A percentile compares a stretch with the other conserved stretches of the same genome.
Evolutionary conservation across 2,329 filamentous ascomycete genomes (phyloP).

Genomic region (Macrophomina pseudophaseolina): DNA sequence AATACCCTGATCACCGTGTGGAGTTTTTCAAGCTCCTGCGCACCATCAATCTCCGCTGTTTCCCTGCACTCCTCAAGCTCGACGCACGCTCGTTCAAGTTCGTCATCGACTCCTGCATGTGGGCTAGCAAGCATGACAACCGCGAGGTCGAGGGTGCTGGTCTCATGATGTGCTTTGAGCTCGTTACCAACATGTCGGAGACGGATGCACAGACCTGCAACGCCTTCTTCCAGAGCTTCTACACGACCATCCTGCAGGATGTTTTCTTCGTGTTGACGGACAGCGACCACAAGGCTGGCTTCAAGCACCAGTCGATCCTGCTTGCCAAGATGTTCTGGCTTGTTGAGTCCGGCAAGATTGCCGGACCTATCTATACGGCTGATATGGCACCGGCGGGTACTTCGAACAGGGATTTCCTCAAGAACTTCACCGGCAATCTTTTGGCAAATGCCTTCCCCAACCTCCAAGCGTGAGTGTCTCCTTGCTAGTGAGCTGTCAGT

Average conservation of each 20-base stretch:
- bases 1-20: conserved; percentile 98
- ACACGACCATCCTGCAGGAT: conserved; percentile 92
- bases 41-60: conserved; percentile 96
- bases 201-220: conserved; percentile 85
- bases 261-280: conserved; percentile 98
- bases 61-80: conserved; percentile 90
- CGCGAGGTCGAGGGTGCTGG: conserved; percentile 95
- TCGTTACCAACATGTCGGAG: conserved; percentile 97
- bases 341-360: conserved; percentile 86
- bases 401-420: conserved; percentile 87
- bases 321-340: conserved; percentile 96
- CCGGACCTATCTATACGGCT: conserved; percentile 84
- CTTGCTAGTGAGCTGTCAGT: neutral
- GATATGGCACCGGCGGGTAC: conserved; percentile 85
- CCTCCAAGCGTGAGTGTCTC: conserved; percentile 74
- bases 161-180: conserved; percentile 95
- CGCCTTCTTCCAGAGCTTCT: conserved; percentile 98
- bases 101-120: conserved; percentile 98
- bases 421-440: conserved; percentile 82
- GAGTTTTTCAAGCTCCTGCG: conserved; percentile 98
- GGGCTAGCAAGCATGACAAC: conserved; percentile 99
- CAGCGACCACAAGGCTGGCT: conserved; percentile 97
- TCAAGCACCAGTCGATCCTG: conserved; percentile 96
- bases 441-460: conserved; percentile 92
- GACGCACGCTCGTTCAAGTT: conserved; percentile 99